Percentiles rank a stretch among this genome's conserved stretches.
These are phyloP conservation scores for Sphenostylis stenocarpa DNA, from an alignment of 306 rosid genomes.

Conservation along the genomic window DNA sequence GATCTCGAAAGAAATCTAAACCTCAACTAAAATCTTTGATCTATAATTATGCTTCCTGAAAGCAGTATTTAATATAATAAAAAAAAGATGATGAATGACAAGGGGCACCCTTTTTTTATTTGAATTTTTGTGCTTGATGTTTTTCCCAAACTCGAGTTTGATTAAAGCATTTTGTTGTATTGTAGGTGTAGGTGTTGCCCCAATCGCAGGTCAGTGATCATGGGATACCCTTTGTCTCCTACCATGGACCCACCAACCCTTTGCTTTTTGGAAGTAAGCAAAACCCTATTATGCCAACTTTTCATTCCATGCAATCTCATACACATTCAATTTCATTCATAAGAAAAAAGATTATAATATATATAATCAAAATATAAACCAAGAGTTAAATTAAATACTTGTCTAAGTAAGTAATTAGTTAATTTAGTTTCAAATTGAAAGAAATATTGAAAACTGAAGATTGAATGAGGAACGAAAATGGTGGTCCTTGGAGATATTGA, in stretches of 20 bases:
- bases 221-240: constrained; percentile 90
- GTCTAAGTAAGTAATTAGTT: too few relatives aligned
- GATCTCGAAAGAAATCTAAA: constrained; percentile 43
- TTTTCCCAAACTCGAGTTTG: constrained; percentile 41
- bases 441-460: too few relatives aligned
- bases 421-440: too few relatives aligned
- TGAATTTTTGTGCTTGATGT: neutral
- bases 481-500: too few relatives aligned
- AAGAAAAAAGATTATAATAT: too few relatives aligned
- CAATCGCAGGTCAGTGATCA: constrained; percentile 65
- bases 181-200: constrained; percentile 45
- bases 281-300: constrained; percentile 26
- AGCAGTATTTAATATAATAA: constrained; percentile 28
- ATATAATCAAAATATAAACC: too few relatives aligned
- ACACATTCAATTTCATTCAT: too few relatives aligned
- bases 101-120: constrained; percentile 11
- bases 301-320: constrained; percentile 37
- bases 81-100: constrained; percentile 28
- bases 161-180: constrained; percentile 41
- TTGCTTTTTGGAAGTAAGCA: constrained; percentile 42
- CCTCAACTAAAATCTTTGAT: constrained; percentile 39
- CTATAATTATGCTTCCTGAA: constrained; percentile 44
- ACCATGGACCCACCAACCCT: constrained; percentile 53
- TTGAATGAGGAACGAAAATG: too few relatives aligned
- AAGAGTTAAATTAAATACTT: too few relatives aligned